phyloP scores from a whole-genome alignment of 23 red algal species.

The Agarophyton chilense region DNA sequence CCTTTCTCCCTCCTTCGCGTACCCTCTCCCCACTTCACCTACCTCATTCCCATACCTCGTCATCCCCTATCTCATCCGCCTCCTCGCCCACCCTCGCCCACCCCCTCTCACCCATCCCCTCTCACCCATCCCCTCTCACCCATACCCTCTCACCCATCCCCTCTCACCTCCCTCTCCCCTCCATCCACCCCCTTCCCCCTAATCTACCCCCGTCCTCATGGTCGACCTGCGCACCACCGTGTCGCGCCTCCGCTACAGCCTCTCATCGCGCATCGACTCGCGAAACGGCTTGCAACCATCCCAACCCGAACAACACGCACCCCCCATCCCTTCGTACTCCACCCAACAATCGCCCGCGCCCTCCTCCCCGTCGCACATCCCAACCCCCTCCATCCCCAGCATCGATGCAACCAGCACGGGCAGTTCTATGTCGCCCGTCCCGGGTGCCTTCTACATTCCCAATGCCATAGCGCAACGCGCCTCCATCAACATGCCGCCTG shows the following conservation, averaged over 20 bases:
- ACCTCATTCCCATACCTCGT: too few relatives aligned
- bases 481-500: constrained; percentile 61
- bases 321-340: neutral
- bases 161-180: neutral
- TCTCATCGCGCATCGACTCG: constrained; percentile 44
- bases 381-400: constrained; percentile 46
- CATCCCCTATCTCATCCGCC: too few relatives aligned
- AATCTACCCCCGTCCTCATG: constrained; percentile 9
- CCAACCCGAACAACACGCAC: neutral
- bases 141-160: neutral
- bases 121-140: too few relatives aligned
- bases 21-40: neutral
- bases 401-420: constrained; percentile 63
- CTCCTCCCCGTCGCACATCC: constrained; percentile 22
- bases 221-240: constrained; percentile 51
- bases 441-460: constrained; percentile 70
- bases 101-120: too few relatives aligned
- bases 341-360: constrained; percentile 6
- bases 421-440: constrained; percentile 56
- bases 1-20: neutral
- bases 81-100: too few relatives aligned
- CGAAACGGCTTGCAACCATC: constrained; percentile 6
- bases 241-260: constrained; percentile 62
- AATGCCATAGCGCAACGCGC: constrained; percentile 49
- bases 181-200: neutral